Conservation (phyloP, 2,329 filamentous ascomycete genomes). For the Calonectria multiphialidica region DNA sequence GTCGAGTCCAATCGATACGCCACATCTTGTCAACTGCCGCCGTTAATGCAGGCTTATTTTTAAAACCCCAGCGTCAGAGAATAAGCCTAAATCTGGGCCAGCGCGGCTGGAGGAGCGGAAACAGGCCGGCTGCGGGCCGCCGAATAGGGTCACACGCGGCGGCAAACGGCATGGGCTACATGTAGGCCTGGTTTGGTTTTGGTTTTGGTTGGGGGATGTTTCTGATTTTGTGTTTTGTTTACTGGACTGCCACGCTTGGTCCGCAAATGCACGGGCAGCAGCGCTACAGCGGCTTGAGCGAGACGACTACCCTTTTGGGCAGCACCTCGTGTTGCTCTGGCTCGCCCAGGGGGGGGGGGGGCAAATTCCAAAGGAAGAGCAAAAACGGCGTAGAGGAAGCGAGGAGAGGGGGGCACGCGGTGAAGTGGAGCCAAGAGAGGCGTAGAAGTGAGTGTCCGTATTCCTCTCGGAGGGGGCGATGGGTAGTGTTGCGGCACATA, state of each 20-base stretch:
- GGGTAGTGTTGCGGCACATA: no score
- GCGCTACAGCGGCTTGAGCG: neutral
- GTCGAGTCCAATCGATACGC: no score
- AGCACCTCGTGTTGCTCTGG: slow-evolving; percentile 6
- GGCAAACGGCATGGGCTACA: neutral
- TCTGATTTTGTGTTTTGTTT: neutral
- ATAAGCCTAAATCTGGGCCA: neutral
- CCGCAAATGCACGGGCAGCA: neutral
- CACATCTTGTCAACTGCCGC: neutral
- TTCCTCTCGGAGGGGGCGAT: neutral
- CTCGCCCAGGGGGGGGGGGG: no score
- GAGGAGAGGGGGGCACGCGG: neutral
- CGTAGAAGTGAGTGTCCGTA: neutral
- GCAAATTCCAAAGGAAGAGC: neutral
- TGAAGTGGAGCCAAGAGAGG: neutral
- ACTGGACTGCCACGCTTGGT: neutral
- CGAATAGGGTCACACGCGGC: neutral
- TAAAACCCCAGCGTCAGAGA: neutral
- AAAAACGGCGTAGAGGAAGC: neutral
- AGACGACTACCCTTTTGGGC: neutral
- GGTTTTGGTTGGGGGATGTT: neutral
- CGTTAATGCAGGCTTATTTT: neutral
- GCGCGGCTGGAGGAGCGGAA: neutral
- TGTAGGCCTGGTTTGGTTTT: neutral
- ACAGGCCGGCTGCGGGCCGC: neutral